Percentiles rank a stretch among this genome's conserved stretches.
phyloP scores from a whole-genome alignment of 169 alveolate species.

The Plasmodium inui region DNA sequence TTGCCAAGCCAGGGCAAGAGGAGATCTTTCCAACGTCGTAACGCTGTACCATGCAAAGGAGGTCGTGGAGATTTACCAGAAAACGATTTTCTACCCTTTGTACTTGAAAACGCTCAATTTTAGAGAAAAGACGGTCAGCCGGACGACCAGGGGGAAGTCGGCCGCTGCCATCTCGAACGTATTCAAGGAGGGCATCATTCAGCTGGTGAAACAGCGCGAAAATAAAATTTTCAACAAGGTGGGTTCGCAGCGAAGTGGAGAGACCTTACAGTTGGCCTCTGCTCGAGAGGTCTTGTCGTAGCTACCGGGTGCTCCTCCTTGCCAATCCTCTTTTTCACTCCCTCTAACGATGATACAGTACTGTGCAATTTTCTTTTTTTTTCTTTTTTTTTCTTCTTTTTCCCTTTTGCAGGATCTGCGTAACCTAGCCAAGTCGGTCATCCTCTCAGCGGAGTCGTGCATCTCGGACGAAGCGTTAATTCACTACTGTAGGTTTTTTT shows the following conservation, averaged over 20 bases:
- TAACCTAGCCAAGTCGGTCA: slow-evolving; percentile 47
- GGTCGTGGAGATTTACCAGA: slow-evolving; percentile 79
- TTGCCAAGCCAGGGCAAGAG: slow-evolving; percentile 94
- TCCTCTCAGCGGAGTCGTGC: slow-evolving; percentile 57
- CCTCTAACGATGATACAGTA: not conserved
- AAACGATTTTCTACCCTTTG: slow-evolving; percentile 75
- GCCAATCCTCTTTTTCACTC: not conserved
- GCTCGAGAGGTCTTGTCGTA: not conserved
- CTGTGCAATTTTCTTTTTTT: not conserved
- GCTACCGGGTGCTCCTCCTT: not conserved
- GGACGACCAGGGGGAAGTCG: slow-evolving; percentile 28
- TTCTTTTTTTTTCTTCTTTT: not conserved
- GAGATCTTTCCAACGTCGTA: slow-evolving; percentile 78
- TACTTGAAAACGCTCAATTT: slow-evolving; percentile 41
- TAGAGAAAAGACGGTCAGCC: slow-evolving; percentile 8
- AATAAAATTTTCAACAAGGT: slow-evolving; percentile 64
- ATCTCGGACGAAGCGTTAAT: slow-evolving; percentile 62
- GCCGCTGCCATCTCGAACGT: slow-evolving; percentile 18
- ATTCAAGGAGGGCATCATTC: slow-evolving; percentile 43
- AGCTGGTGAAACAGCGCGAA: slow-evolving; percentile 3
- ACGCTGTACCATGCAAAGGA: slow-evolving; percentile 80
- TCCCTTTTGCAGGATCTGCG: slow-evolving; percentile 57
- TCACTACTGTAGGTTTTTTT: slow-evolving; percentile 29
- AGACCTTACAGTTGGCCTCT: not conserved
- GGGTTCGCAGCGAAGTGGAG: not conserved